Percentiles rank a stretch among this genome's conserved stretches.
Evolutionary conservation across 352 stramenopile species (phyloP).

Genomic region (Lagenidium sp.): DNA sequence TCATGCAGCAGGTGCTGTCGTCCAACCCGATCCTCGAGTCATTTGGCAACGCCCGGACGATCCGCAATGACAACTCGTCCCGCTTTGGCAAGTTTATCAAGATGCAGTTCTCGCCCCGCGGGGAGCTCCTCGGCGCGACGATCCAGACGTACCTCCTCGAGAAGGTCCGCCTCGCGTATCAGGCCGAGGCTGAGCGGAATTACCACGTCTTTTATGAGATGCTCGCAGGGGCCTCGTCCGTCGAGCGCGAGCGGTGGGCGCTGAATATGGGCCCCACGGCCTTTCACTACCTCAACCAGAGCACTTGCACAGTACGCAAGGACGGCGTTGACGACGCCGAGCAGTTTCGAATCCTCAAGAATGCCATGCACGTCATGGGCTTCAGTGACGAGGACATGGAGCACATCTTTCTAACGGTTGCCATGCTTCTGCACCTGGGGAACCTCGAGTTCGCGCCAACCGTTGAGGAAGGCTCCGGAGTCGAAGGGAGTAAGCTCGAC

Average conservation of each 20-base stretch:
- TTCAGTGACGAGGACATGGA: constrained; percentile 85
- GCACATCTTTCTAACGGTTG: constrained; percentile 88
- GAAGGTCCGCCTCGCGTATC: constrained; percentile 92
- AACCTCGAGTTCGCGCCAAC: constrained; percentile 90
- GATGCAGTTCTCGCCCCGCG: constrained; percentile 86
- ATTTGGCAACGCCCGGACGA: constrained; percentile 97
- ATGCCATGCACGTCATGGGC: constrained; percentile 79
- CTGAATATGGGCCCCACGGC: constrained; percentile 37
- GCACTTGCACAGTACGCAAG: constrained; percentile 73
- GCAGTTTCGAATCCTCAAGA: constrained; percentile 78
- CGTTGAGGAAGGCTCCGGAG: constrained; percentile 39
- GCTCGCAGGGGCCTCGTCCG: constrained; percentile 52
- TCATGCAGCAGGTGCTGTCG: constrained; percentile 92
- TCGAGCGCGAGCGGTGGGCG: constrained; percentile 58
- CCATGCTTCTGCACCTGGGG: constrained; percentile 90
- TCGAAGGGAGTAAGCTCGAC: constrained; percentile 61
- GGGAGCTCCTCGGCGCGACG: constrained; percentile 80
- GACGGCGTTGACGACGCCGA: constrained; percentile 86
- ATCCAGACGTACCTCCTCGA: constrained; percentile 96
- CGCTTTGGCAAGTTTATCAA: constrained; percentile 98
- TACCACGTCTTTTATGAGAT: constrained; percentile 97
- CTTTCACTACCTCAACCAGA: constrained; percentile 90
- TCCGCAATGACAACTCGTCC: constrained; percentile 96
- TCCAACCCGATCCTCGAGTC: constrained; percentile 98
- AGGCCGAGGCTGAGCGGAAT: constrained; percentile 90